Evolutionary conservation across 2,329 filamentous ascomycete species (phyloP), one percentile per base, ranked within the genome.

Genomic region (Epicoccum nigrum): DNA sequence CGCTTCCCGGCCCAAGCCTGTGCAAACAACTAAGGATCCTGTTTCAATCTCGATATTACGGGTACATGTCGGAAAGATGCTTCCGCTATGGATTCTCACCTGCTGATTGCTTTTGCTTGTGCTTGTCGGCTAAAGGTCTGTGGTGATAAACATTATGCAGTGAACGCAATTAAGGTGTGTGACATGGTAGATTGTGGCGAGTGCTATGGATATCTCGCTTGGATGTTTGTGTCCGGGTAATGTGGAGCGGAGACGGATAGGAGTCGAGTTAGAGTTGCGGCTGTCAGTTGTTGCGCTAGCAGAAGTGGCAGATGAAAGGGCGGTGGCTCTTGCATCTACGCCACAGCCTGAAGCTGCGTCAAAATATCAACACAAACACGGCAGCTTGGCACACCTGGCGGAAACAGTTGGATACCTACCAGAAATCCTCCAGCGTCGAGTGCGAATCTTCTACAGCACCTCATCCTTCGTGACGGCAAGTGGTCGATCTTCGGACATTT

Each of bases 21-120:
- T 57, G 51, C 51, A 34, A 54, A 60, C 50, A 63, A 64, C 56
- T 38, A 54, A 63, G 57, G 38, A 48, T 54, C 56, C 40, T 51
- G 48, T 56, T 55, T 61, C 57, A 63, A 67, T 64, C 58, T 61
- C 54, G 53, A 47, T 51, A 54, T 48, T 39, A 51, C 57, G 57
- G 59, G 52, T 58, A 51, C 48, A 44, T 16, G 32, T 54, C 55
- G 46, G 50, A 34, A 37, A 27, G 40, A 47, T 47, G 25, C 30
- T 32, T 48, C 45, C 42, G 50, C 37, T n/a, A 35, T 42, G 54
- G 39, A 46, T 54, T 42, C 37, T 27, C 45, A 25, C 47, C 38
- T 54, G 43, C 51, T 54, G 45, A 41, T 37, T 56, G 32, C 46
- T 25, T 30, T 45, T 54, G 51, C 50, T 12, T 19, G 50, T 34